A percentile compares a stretch with the other conserved stretches of the same genome.
Evolutionary conservation across 768 basidiomycete genomes (phyloP).

Genomic region (Leucogyrophana mollusca): DNA sequence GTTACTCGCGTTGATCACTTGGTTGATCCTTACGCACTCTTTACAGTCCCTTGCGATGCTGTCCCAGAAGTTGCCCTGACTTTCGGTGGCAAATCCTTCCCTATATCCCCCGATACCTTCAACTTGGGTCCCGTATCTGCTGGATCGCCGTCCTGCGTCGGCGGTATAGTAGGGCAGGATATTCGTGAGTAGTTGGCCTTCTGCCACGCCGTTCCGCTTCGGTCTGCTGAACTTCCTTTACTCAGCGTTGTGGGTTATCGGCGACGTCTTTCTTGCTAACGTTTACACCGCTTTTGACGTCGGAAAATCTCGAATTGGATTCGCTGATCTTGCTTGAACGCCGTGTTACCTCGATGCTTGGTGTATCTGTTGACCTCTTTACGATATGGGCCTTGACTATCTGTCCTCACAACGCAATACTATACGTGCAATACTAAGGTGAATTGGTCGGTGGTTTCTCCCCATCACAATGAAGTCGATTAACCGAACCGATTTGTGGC

Average conservation of each 20-base stretch:
- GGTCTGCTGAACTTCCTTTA: too few relatives aligned
- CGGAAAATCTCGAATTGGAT: constrained; percentile 12
- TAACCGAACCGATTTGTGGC: too few relatives aligned
- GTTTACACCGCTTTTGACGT: constrained; percentile 11
- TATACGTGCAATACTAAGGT: too few relatives aligned
- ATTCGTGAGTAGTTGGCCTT: background rate
- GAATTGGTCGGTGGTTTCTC: too few relatives aligned
- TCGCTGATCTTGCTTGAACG: constrained; percentile 8
- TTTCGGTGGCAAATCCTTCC: constrained; percentile 33
- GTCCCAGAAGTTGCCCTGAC: constrained; percentile 25
- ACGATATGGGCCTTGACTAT: too few relatives aligned
- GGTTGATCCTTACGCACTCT: constrained; percentile 17
- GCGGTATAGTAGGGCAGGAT: constrained; percentile 17
- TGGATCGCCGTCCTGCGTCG: constrained; percentile 26
- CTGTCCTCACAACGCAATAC: too few relatives aligned
- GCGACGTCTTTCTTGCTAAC: constrained; percentile 11
- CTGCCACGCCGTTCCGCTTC: background rate
- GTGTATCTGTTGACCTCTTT: too few relatives aligned
- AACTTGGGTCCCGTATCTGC: constrained; percentile 32
- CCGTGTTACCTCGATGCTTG: too few relatives aligned
- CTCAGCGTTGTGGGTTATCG: constrained; percentile 11
- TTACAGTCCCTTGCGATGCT: constrained; percentile 19
- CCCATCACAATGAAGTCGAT: too few relatives aligned
- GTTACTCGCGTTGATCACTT: too few relatives aligned
- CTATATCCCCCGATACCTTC: constrained; percentile 25